Evolutionary conservation across 495 filamentous ascomycete genomes (phyloP), one percentile per base, ranked within the genome.

Genomic region (Xylaria castorea): DNA sequence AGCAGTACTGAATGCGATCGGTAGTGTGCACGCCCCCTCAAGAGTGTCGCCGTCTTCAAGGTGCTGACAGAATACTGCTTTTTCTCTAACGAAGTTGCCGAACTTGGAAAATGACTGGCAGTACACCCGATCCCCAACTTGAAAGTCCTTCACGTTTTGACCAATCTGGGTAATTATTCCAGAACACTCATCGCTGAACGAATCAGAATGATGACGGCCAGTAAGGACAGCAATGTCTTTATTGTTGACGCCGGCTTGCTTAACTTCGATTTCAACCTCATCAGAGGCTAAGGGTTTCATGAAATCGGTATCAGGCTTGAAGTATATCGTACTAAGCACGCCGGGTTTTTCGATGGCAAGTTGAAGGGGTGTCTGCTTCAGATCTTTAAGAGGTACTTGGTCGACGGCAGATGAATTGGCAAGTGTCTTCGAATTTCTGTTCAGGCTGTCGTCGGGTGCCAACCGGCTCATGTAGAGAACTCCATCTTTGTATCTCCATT

Each of bases 161-260:
- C 62, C 62, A 18, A 65, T 12, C 3, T 20, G 9, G 11, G n/a
- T 32, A 1, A 65, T 48, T 18, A 65, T 65, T 1, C 62, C 62
- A 0, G 62, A 65, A 27, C 38, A 65, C 25, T 65, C 62, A 16
- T 46, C 38, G 18, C 40, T 46, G 11, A 46, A 30, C 5, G 9
- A 16, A 20, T 65, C 40, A 5, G 38, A 30, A n/a, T 65, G 40
- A 20, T 46, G 62, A 1, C 62, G 38, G 4, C 62, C 62, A 7
- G 62, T 30, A 1, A 48, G n/a, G 11, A 65, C 62, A 2, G 62
- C 62, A 12, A 65, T 46, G 16, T 65, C 62, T 32, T 65, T 65
- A 16, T 9, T 18, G 38, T 65, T 65, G 3, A 65, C 9, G 6
- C 40, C 40, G 4, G 42, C 42, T 2, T 30, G 12, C 3, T 30